Evolutionary conservation across 805 yeast species (phyloP), one percentile per base, ranked within the genome.

Genomic region (Suhomyces emberorum): DNA sequence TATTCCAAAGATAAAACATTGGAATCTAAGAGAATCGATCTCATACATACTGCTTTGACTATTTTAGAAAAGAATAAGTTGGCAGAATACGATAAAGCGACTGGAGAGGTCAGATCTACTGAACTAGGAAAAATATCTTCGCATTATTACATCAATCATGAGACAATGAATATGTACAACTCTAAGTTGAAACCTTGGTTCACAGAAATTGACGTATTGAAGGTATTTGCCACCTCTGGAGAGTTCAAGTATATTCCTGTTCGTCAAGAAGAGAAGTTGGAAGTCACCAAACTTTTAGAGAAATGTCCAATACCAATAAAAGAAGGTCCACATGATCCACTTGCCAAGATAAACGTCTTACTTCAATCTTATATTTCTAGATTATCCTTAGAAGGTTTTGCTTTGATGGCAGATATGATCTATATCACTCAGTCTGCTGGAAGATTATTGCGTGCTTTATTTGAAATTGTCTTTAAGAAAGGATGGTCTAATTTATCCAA

Each of bases 371-470:
- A 85, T 50, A 85, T 93, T n/a, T 84, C 96, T 1, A 62, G 81
- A 24, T 63, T 89, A 16, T 64, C 69, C 7, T 65, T 93, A 12
- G 93, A 84, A 1, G 98, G 98, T 0, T 86, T 87, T 63, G 96
- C 97, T 0, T 61, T 95, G 42, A 79, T 83, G 73, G 79, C 96
- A 0, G 99, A 93, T 64, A 88, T 89, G 96, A 72, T 87, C 3
- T 93, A 86, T 54, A 78, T 93, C 27, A 84, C 93, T 0, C 98
- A 93, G 58, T 87, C 95, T 27, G 97, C 96, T 1, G 91, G 95
- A 3, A 74, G 99, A 53, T 59, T 93, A 25, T 67, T 89, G 38
- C 65, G 97, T 39, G 97, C 98, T 0, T 74, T 95, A 44, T 79
- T 75, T 55, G 96, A 91, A 52, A 76, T 93, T 22, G 75, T 85